Conservation (phyloP, 352 stramenopile genomes). For the Pythium insidiosum region DNA sequence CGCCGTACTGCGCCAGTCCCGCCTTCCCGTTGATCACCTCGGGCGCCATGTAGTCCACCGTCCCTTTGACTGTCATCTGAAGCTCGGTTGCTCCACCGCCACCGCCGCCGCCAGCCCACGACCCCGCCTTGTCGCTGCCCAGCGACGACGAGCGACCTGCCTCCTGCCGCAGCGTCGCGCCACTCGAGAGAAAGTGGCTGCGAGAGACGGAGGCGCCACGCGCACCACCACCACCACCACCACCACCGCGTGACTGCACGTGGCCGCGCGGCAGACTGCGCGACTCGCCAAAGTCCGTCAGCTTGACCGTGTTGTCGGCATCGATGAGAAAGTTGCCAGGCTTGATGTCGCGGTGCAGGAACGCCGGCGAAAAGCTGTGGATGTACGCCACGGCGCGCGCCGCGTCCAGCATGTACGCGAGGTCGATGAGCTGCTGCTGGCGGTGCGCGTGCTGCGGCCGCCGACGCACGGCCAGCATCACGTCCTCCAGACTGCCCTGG, state of each 20-base stretch:
- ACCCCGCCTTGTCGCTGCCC: too few species aligned
- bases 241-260: too few species aligned
- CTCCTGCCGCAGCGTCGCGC: too few species aligned
- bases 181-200: too few species aligned
- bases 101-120: too few species aligned
- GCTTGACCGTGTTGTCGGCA: conserved; percentile 46
- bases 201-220: too few species aligned
- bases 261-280: conserved; percentile 12
- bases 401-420: conserved; percentile 64
- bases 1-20: conserved; percentile 38
- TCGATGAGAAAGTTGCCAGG: conserved; percentile 77
- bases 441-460: conserved; percentile 1
- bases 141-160: too few species aligned
- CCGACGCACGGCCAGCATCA: conserved; percentile 21
- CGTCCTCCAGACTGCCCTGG: conserved; percentile 41
- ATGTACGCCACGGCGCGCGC: conserved; percentile 55
- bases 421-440: conserved; percentile 46
- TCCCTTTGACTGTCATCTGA: conserved; percentile 53
- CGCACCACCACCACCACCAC: too few species aligned
- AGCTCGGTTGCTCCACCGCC: too few species aligned
- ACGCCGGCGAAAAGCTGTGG: conserved; percentile 65
- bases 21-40: conserved; percentile 67
- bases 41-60: conserved; percentile 74
- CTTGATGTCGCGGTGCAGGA: conserved; percentile 69
- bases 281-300: conserved; percentile 70